Conservation (phyloP, 306 rosid species). For the Vigna unguiculata region DNA sequence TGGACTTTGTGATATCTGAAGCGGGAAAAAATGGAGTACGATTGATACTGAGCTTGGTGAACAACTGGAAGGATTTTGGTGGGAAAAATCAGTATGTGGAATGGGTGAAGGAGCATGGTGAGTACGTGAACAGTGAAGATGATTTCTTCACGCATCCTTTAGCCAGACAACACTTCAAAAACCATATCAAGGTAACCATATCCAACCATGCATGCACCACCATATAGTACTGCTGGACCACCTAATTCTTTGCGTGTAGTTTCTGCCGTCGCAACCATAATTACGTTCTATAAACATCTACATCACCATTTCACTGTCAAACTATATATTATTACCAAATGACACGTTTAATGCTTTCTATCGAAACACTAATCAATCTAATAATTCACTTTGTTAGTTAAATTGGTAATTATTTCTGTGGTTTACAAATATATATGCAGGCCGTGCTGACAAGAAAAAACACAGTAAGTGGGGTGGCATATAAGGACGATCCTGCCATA, state of each 20-base stretch:
- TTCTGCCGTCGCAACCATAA: neutral
- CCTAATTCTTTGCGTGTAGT: neutral
- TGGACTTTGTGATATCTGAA: conserved; percentile 54
- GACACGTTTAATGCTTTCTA: too few species aligned
- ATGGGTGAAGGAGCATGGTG: conserved; percentile 49
- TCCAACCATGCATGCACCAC: neutral
- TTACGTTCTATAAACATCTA: neutral
- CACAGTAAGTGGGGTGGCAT: conserved; percentile 43
- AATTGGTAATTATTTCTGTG: neutral
- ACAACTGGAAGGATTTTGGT: conserved; percentile 52
- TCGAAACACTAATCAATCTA: too few species aligned
- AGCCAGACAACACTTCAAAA: conserved; percentile 48
- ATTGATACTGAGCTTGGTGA: conserved; percentile 50
- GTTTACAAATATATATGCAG: conserved; percentile 30
- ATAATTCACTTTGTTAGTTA: neutral
- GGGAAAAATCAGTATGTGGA: conserved; percentile 49
- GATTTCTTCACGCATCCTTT: conserved; percentile 48
- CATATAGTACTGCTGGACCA: neutral
- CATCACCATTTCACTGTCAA: too few species aligned
- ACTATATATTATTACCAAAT: too few species aligned
- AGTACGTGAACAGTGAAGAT: conserved; percentile 41
- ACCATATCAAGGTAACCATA: conserved; percentile 48
- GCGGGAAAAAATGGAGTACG: conserved; percentile 47
- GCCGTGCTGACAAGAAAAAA: conserved; percentile 52
- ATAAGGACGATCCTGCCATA: conserved; percentile 50